Base-by-base conservation (phyloP, 2,329 filamentous ascomycete genomes). In the Claviceps sp. region DNA sequence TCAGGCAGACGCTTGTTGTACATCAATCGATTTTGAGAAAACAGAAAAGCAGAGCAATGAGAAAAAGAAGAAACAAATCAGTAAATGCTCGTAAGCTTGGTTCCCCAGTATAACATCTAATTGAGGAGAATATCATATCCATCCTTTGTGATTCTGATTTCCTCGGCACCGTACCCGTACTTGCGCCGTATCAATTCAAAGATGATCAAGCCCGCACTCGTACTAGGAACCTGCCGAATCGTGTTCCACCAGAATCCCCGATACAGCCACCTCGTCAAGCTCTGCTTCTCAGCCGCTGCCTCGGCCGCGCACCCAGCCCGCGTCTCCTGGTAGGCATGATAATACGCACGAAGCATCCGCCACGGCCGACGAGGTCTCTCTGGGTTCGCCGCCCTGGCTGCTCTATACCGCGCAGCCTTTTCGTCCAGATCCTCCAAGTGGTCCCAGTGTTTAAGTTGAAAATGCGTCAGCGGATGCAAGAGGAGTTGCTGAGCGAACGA, bases 101-200 rank as follows among this genome's bases (percentile, higher is more conserved):
- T 11, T 34, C 3, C 10, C 30, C 4, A 34, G 10, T 34, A 34
- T 11, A 34, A 34, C 17, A 3, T 34, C 52, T 57, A 68, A 49
- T 63, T 57, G 16, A 89, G 69, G 56, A 87, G 60, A 59, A 89
- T 87, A 59, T 87, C 81, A 58, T 86, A 86, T 1, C 83, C 82
- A 56, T 85, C 83, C 63, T 80, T 79, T 48, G 74, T 77, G 50
- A 86, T 87, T 58, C 74, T 74, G 56, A 81, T 81, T 59, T 76
- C 76, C 48, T 84, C 82, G 17, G 73, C 73, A 2, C 76, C 74
- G 53, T 78, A 72, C 1, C 82, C 82, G 58, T 88, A 89, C 66
- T 87, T 87, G 39, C 85, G 73, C 52, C 86, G 72, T 40, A 89
- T 80, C 45, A 90, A 63, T 67, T 90, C 86, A 63, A 90, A 90